Conservation (phyloP, 2,329 filamentous ascomycete species). For the Teratosphaeria pseudoeucalypti region DNA sequence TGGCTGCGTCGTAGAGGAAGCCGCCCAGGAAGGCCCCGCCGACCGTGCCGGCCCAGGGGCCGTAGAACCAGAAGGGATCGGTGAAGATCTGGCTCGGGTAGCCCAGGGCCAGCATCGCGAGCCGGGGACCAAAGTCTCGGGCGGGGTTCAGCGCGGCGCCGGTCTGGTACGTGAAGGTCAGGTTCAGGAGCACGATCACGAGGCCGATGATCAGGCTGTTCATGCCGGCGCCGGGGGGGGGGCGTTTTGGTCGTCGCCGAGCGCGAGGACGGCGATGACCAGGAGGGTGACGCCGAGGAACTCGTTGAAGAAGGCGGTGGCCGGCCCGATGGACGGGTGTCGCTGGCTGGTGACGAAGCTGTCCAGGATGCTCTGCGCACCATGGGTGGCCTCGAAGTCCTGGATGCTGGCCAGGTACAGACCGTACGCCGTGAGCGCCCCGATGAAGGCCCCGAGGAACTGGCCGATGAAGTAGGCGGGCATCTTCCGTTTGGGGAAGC, state of each 20-base stretch:
- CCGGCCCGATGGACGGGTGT: slow-evolving; percentile 31
- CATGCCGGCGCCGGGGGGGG: slow-evolving; percentile 38
- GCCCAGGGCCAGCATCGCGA: slow-evolving; percentile 36
- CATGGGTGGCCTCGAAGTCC: slow-evolving; percentile 19
- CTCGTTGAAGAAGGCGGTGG: slow-evolving; percentile 41
- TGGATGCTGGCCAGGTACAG: slow-evolving; percentile 31
- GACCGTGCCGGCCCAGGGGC: slow-evolving; percentile 32
- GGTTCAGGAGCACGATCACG: slow-evolving; percentile 27
- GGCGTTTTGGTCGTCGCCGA: slow-evolving; percentile 23
- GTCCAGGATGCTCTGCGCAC: slow-evolving; percentile 21
- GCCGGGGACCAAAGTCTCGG: slow-evolving; percentile 41
- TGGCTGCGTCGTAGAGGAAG: slow-evolving; percentile 39
- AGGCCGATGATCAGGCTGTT: slow-evolving; percentile 41
- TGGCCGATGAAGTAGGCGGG: slow-evolving; percentile 43
- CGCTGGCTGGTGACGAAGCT: slow-evolving; percentile 39
- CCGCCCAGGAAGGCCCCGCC: slow-evolving; percentile 34
- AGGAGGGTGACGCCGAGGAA: slow-evolving; percentile 36
- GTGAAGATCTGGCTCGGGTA: slow-evolving; percentile 31
- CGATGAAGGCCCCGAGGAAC: slow-evolving; percentile 42
- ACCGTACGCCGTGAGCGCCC: slow-evolving; percentile 37
- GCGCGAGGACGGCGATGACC: slow-evolving; percentile 31
- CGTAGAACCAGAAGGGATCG: slow-evolving; percentile 39
- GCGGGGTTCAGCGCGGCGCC: slow-evolving; percentile 40
- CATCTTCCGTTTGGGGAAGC: slow-evolving; percentile 43
- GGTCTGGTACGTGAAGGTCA: slow-evolving; percentile 38